These are phyloP conservation scores for Mitragyna speciosa DNA, from an alignment of 257 asterid genomes.

Conservation along the genomic window DNA sequence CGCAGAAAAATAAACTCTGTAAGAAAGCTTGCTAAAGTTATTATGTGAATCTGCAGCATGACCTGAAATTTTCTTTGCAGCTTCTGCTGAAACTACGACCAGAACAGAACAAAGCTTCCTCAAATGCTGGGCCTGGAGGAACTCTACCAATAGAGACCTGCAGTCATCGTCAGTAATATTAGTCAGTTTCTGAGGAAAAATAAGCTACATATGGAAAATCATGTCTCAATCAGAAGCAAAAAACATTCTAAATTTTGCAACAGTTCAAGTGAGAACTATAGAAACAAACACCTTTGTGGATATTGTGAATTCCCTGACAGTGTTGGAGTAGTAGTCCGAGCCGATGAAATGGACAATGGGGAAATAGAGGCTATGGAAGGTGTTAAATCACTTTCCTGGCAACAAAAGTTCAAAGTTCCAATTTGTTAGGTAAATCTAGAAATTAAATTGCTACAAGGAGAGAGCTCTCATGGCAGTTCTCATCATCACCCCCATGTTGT, in stretches of 20 bases:
- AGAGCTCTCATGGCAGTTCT: not conserved
- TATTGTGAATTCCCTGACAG: constrained; percentile 34
- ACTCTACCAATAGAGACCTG: constrained; percentile 56
- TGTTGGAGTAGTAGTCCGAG: constrained; percentile 33
- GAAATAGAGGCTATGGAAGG: constrained; percentile 30
- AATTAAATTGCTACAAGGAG: not conserved
- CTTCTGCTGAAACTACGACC: constrained; percentile 55
- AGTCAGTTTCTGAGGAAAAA: not conserved
- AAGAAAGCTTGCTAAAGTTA: not conserved
- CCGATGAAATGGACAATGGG: constrained; percentile 24
- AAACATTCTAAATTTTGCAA: not conserved
- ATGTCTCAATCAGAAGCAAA: not conserved
- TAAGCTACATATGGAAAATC: not conserved
- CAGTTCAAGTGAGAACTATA: not conserved
- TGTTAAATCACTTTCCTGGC: constrained; percentile 42
- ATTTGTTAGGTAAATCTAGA: not conserved
- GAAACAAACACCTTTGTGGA: constrained; percentile 40
- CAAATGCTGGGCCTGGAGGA: constrained; percentile 51
- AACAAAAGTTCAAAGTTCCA: not conserved
- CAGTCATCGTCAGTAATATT: constrained; percentile 9
- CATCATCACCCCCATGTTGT: not conserved
- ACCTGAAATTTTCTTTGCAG: constrained; percentile 54
- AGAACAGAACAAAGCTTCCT: constrained; percentile 52
- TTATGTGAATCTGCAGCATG: not conserved
- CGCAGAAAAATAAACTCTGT: not conserved